Percentiles rank a stretch among this genome's conserved stretches.
These are phyloP conservation scores for Dryas integrifolia DNA, from an alignment of 331 rosid genomes.

Conservation along the genomic window DNA sequence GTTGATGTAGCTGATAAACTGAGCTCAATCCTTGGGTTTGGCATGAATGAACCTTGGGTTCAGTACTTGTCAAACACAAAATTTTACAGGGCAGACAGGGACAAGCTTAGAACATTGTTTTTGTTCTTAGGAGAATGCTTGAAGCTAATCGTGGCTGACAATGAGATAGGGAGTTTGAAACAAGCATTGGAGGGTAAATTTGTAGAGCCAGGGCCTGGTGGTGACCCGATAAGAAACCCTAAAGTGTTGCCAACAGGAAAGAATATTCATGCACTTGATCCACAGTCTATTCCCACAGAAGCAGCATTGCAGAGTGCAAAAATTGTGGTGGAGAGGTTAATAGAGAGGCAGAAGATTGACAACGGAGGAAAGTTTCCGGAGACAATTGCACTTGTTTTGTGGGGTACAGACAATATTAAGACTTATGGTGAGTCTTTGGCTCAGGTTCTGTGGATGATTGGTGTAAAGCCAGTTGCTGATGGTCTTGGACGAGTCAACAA, in stretches of 20 bases:
- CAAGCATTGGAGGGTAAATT: constrained; percentile 96
- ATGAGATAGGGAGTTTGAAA: constrained; percentile 88
- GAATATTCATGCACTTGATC: constrained; percentile 94
- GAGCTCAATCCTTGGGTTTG: constrained; percentile 74
- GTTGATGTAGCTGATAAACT: constrained; percentile 75
- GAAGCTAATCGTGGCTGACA: constrained; percentile 82
- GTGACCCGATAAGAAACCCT: constrained; percentile 93
- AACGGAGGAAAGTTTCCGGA: constrained; percentile 94
- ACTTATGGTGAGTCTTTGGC: constrained; percentile 89
- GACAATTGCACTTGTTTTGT: constrained; percentile 88
- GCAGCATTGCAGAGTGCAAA: constrained; percentile 96
- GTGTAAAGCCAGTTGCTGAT: constrained; percentile 79
- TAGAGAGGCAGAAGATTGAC: constrained; percentile 87
- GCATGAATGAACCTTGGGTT: constrained; percentile 91
- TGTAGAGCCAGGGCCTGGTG: constrained; percentile 99
- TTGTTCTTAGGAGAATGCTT: constrained; percentile 77
- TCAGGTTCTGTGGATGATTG: constrained; percentile 94
- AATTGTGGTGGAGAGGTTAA: constrained; percentile 81
- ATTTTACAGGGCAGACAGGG: constrained; percentile 84
- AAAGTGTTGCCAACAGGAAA: constrained; percentile 94
- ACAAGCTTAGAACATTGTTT: constrained; percentile 66
- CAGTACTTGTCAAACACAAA: constrained; percentile 79
- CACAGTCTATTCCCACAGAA: constrained; percentile 85
- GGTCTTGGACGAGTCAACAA: constrained; percentile 78
- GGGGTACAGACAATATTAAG: constrained; percentile 99